These are phyloP conservation scores for Botryotinia narcissicola DNA, from an alignment of 2,329 filamentous ascomycete genomes.

Conservation along the genomic window DNA sequence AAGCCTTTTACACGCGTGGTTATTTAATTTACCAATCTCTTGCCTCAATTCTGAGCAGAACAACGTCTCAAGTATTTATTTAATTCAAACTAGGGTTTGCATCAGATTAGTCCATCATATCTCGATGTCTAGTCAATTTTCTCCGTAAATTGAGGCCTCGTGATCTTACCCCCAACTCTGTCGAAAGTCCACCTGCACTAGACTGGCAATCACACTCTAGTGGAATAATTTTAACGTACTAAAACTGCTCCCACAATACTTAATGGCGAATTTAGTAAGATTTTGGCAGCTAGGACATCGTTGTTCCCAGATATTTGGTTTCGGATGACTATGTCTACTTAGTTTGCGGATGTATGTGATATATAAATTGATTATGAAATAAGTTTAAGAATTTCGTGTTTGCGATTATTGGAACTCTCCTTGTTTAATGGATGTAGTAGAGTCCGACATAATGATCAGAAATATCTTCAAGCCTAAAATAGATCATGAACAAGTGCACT, in stretches of 20 bases:
- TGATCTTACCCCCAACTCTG: background rate
- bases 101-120: background rate
- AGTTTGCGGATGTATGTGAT: background rate
- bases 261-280: background rate
- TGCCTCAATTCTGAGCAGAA: background rate
- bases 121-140: background rate
- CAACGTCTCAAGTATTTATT: fast-evolving
- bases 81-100: background rate
- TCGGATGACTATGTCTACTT: background rate
- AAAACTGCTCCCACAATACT: no score
- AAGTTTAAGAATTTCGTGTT: background rate
- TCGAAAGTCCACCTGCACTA: background rate
- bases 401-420: background rate
- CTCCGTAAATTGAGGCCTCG: background rate
- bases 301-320: no score
- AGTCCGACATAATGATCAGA: background rate
- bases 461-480: no score
- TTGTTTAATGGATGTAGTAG: background rate
- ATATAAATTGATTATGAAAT: background rate
- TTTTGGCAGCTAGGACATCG: no score
- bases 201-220: background rate
- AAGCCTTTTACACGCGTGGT: background rate
- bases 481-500: background rate
- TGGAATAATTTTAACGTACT: background rate
- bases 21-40: background rate